Base-by-base conservation (phyloP, 768 basidiomycete species). In the Xerocomellus intermedius region DNA sequence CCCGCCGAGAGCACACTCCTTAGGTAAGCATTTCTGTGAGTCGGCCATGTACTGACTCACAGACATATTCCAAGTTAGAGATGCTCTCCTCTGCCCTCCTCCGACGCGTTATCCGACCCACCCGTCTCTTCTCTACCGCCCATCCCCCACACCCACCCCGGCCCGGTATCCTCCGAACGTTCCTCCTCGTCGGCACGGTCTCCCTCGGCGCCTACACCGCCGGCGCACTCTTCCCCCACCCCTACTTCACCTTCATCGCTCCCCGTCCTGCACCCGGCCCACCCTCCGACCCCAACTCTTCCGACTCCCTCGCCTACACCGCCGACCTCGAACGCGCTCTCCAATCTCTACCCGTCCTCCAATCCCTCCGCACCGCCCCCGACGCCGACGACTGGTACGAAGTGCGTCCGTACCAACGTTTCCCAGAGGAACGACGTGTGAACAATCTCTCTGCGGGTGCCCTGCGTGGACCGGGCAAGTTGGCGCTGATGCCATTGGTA, bases 371-470 rank as follows among this genome's bases (percentile, higher is more conserved):
- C 38, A 57, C 67, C 14, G 69, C 74, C 33, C 71, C 74, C 3
- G 83, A 85, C 52, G 74, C 79, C 1, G 70, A 75, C 28, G 78
- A 81, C 37, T 91, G 88, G 88, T 91, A 91, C 63, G 90, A 89
- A 69, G 76, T 79, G 21, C 82, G 92, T 47, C 93, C 92, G 37
- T 94, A 91, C 68, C 69, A 73, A 13, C 73, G 77, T 17, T 82
- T 85, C 26, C 86, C 93, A 0, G 86, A 87, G 55, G 85, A 88
- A 53, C 75, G 84, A 50, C 78, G 87, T 1, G 87, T 86, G 51
- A 94, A 99, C 71, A 89, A 83, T 57, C 75, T 99, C 46, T 90
- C 92, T 0, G 85, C 86, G 3, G 94, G 93, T 5, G 80, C 92
- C 1, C 76, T 99, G n/a, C 75, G 86, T 26, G 96, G 94, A 2